Percentiles rank a stretch among this genome's conserved stretches.
These are phyloP conservation scores for Metschnikowia rubicola DNA, from an alignment of 805 yeast species.

Conservation along the genomic window DNA sequence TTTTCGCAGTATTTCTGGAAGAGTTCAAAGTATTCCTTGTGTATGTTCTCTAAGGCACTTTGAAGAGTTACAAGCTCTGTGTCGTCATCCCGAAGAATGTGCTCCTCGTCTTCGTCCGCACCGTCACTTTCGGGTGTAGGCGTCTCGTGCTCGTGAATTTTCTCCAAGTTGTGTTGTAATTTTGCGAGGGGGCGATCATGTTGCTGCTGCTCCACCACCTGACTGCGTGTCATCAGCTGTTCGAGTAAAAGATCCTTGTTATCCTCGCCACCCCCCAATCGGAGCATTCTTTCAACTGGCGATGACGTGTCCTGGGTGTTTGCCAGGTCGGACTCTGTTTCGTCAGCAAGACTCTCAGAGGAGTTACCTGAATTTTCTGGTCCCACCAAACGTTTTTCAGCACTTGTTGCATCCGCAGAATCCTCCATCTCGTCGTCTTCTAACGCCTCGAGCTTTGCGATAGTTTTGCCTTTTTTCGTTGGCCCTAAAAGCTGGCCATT, in stretches of 20 bases:
- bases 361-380: neutral
- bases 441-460: slow-evolving; percentile 52
- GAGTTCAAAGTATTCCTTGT: slow-evolving; percentile 54
- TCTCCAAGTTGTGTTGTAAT: slow-evolving; percentile 69
- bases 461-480: slow-evolving; percentile 54
- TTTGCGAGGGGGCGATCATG: slow-evolving; percentile 82
- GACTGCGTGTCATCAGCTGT: slow-evolving; percentile 62
- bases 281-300: slow-evolving; percentile 50
- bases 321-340: neutral
- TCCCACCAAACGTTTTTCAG: too few relatives aligned
- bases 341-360: neutral
- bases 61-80: slow-evolving; percentile 66
- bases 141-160: slow-evolving; percentile 31
- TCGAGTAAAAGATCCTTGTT: slow-evolving; percentile 46
- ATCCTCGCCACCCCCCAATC: slow-evolving; percentile 49
- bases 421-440: slow-evolving; percentile 12
- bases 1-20: slow-evolving; percentile 8
- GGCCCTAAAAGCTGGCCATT: slow-evolving; percentile 57
- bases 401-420: neutral
- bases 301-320: slow-evolving; percentile 14
- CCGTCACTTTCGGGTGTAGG: slow-evolving; percentile 23
- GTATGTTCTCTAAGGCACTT: slow-evolving; percentile 60
- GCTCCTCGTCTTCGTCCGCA: slow-evolving; percentile 37
- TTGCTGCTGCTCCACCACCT: slow-evolving; percentile 73
- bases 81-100: slow-evolving; percentile 74